Conservation (phyloP, 208 protist species). For the Crithidia brevicula region DNA sequence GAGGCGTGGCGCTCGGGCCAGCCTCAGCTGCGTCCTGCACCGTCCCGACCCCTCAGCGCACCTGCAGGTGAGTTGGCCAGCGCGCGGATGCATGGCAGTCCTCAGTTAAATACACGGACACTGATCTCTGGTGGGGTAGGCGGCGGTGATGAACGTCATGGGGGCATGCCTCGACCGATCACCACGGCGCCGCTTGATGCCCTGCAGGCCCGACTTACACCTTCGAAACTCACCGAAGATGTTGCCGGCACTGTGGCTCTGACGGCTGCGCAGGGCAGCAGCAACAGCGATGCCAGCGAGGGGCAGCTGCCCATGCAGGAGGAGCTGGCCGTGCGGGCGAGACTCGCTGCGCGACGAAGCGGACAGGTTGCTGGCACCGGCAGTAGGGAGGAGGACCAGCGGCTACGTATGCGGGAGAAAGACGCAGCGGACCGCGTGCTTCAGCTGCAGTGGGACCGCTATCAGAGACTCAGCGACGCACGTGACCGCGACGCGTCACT, state of each 20-base stretch:
- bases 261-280: too few relatives aligned
- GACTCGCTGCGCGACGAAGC: not conserved
- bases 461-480: conserved; percentile 4
- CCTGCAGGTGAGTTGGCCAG: too few relatives aligned
- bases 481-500: not conserved
- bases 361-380: not conserved
- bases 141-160: not conserved
- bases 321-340: conserved; percentile 26
- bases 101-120: too few relatives aligned
- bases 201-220: conserved; percentile 9
- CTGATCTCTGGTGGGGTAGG: too few relatives aligned
- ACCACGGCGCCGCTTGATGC: conserved; percentile 20
- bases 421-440: too few relatives aligned
- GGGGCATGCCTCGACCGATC: not conserved
- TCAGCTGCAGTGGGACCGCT: not conserved
- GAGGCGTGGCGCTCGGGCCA: conserved; percentile 25
- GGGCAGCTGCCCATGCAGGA: conserved; percentile 21
- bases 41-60: not conserved
- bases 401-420: not conserved
- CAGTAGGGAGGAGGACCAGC: not conserved
- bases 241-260: too few relatives aligned
- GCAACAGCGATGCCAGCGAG: not conserved
- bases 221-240: too few relatives aligned
- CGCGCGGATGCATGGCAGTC: too few relatives aligned
- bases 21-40: not conserved